Evolutionary conservation across 106 monocot genomes (phyloP), one percentile per base, ranked within the genome.

Genomic region (Amphibolis antarctica): DNA sequence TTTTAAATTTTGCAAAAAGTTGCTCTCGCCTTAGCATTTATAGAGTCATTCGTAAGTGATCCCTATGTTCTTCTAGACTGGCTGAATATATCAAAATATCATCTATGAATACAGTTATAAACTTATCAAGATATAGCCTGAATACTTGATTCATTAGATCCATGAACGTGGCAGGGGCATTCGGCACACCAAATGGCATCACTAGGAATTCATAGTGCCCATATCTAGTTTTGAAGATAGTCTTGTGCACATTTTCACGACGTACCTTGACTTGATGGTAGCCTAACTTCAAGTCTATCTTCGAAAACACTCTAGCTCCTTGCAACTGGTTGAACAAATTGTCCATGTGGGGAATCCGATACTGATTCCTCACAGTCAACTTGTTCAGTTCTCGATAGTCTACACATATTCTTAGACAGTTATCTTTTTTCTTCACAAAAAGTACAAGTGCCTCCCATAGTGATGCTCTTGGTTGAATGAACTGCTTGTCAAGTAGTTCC

Each of bases 371-470:
- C n/a, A n/a, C n/a, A n/a, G n/a, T n/a, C n/a, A n/a, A n/a, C n/a
- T n/a, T n/a, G n/a, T n/a, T n/a, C n/a, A n/a, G n/a, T 14, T 62
- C n/a, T 28, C 44, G 6, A 23, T 46, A 46, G 3, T 44, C 1
- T 9, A 62, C 25, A 5, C 43, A 62, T 17, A 46, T n/a, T n/a
- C n/a, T n/a, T 0, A 62, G 17, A 13, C 20, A 44, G 3, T 20
- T 21, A 62, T 62, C 11, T 25, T 44, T 62, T 3, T 46, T 62
- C 12, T 44, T 62, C 5, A 62, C 25, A 44, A 62, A 62, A 1
- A 62, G 12, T 17, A 44, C 11, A 3, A 0, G 44, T 1, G 22
- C 31, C 11, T n/a, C 20, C 62, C 43, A 62, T 19, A 19, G 62
- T 0, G 21, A 36, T 4, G 5, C 21, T 27, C 23, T 56, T 23